Conservation (phyloP, 108 stramenopile species). For the Schizochytrium sp. region DNA sequence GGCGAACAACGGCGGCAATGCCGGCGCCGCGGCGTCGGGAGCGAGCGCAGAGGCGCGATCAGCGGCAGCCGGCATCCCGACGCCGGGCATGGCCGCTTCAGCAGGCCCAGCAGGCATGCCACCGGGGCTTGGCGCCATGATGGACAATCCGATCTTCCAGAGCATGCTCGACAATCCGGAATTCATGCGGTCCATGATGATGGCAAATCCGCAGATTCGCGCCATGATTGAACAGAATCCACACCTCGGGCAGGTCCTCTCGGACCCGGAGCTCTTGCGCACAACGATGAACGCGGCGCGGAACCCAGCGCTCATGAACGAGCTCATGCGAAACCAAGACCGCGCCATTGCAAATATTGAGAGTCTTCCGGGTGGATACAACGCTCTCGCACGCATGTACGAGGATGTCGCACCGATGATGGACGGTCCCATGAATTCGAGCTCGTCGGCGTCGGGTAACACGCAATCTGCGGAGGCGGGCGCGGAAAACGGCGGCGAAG, state of each 20-base stretch:
- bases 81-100: slow-evolving; percentile 53
- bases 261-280: slow-evolving; percentile 76
- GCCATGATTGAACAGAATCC: slow-evolving; percentile 75
- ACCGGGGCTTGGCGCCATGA: slow-evolving; percentile 33
- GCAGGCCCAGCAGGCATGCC: not conserved
- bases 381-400: slow-evolving; percentile 83
- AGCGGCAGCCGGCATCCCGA: slow-evolving; percentile 39
- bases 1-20: too few species aligned
- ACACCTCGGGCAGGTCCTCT: slow-evolving; percentile 67
- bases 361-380: slow-evolving; percentile 85
- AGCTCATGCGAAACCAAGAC: slow-evolving; percentile 83
- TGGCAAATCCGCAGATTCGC: slow-evolving; percentile 80
- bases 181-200: slow-evolving; percentile 72
- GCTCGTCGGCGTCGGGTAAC: too few species aligned
- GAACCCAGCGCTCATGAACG: slow-evolving; percentile 69
- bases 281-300: slow-evolving; percentile 85
- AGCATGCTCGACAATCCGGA: slow-evolving; percentile 74
- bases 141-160: slow-evolving; percentile 74
- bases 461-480: not conserved
- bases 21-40: not conserved
- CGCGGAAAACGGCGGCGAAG: slow-evolving; percentile 15
- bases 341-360: slow-evolving; percentile 85
- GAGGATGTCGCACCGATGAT: slow-evolving; percentile 84
- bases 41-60: slow-evolving; percentile 21
- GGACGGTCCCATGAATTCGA: slow-evolving; percentile 55